Base-by-base conservation (phyloP, 495 filamentous ascomycete genomes). In the Penicillium salamii region DNA sequence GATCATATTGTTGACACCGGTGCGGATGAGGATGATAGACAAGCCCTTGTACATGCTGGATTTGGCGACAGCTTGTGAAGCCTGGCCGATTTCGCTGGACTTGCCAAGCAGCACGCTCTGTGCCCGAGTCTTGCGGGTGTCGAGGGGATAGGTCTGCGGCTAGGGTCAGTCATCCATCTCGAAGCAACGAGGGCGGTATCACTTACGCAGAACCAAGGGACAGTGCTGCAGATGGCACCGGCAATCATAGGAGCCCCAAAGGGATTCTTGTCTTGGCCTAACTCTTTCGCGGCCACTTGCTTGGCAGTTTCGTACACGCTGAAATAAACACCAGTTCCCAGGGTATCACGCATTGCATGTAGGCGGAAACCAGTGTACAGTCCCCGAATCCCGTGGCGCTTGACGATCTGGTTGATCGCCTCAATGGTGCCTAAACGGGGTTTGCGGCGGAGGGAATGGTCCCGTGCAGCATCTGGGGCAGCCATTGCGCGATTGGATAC, bases 261-360 rank as follows among this genome's bases (percentile, higher is more conserved):
- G 0, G 68, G 70, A 21, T 65, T 69, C 24, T 66, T 67, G 28
- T 68, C 63, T 3, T 57, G 58, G 3, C 72, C 71, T 21, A 72
- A 54, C 46, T 72, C 66, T 32, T 69, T 90, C 24, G 85, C 84
- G 33, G 91, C 80, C 34, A 93, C 60, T 65, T 96, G 88, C 68
- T 97, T 96, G 48, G 83, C 82, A 53, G 85, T 89, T 62, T 97
- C 91, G 62, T 97, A 97, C 52, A 90, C 88, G 48, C 85, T 83
- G 60, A 97, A 97, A 65, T 96, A 97, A 46, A 95, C 84, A 2
- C 79, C 89, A 2, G 91, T 93, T 19, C 91, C 91, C 39, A 96
- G 77, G 0, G 89, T 93, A 62, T 97, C 91, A 38, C 91, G 82
- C 62, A 95, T 81, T 79, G 67, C 67, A 52, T 97, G 91, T 32